A percentile compares a stretch with the other conserved stretches of the same genome.
Evolutionary conservation across 2,329 filamentous ascomycete species (phyloP).

Genomic region (Trichothecium sympodiale): DNA sequence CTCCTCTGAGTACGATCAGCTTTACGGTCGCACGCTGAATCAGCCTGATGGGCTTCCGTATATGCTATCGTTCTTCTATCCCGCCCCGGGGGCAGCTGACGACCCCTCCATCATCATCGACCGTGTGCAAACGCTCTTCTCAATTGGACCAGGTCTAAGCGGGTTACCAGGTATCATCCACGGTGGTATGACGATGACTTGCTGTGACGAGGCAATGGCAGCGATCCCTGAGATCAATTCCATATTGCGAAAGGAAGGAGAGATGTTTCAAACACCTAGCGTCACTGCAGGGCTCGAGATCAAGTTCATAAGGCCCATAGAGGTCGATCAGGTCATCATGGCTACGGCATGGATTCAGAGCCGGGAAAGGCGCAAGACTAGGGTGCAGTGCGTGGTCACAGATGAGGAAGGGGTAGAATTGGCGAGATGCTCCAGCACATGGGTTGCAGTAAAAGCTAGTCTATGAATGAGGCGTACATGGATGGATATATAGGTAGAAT

Average conservation of each 20-base stretch:
- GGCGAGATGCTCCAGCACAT: conserved; percentile 18
- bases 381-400: conserved; percentile 17
- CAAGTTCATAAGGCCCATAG: conserved; percentile 20
- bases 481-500: too few species aligned
- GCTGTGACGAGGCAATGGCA: conserved; percentile 26
- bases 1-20: conserved; percentile 17
- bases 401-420: conserved; percentile 17
- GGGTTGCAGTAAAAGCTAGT: conserved; percentile 20
- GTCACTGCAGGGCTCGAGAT: conserved; percentile 24
- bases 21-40: conserved; percentile 21
- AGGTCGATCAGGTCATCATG: conserved; percentile 16
- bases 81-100: not conserved
- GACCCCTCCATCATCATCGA: conserved; percentile 12
- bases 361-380: conserved; percentile 21
- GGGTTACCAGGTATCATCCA: conserved; percentile 22
- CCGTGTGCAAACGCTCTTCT: conserved; percentile 18
- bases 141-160: conserved; percentile 20
- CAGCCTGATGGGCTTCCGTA: conserved; percentile 16
- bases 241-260: conserved; percentile 17
- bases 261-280: conserved; percentile 14
- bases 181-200: conserved; percentile 22
- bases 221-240: conserved; percentile 23
- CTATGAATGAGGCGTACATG: conserved; percentile 9
- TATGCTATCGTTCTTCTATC: conserved; percentile 21
- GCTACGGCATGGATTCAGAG: conserved; percentile 19